Base-by-base conservation (phyloP, 495 filamentous ascomycete genomes). In the Penicillium dipodomyicola region DNA sequence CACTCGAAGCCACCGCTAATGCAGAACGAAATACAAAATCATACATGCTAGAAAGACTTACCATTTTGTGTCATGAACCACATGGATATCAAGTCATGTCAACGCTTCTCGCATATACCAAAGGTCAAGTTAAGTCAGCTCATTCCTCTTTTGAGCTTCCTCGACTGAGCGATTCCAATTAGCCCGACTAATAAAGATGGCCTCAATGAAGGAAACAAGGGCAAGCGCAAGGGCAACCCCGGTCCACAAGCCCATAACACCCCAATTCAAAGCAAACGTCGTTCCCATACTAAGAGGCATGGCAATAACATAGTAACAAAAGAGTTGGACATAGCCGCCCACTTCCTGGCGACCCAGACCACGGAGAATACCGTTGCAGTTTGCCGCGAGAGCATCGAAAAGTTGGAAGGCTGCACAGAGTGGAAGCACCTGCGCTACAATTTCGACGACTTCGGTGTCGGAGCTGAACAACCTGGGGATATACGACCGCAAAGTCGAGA, bases 291-390 rank as follows among this genome's bases (percentile, higher is more conserved):
- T 91, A 37, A 96, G 82, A 2, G 92, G 93, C 78, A 96, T 79
- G 0, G 88, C 93, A 41, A 96, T 78, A 4, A 80, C 71, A 73
- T 97, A 97, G 72, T 96, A 97, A 47, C 84, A 85, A 49, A 88
- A 83, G 3, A 97, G 67, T 62, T 90, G 91, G 29, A 92, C 84
- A 67, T 92, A 96, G 5, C 92, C 91, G 2, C 92, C 92, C 48
- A 97, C 82, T 60, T 91, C 85, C 67, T 96, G 93, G 33, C 87
- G 80, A 3, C 92, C 92, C 29, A 93, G 80, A 10, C 92, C 93
- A 22, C 92, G 80, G 29, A 97, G 76, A 32, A 96, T 74, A 19
- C 93, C 92, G 62, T 93, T 91, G 60, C 87, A 89, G 60, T 85
- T 87, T 8, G 85, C 80, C 0, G 91, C 86, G 42, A 94, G 67